Conservation (phyloP, 768 basidiomycete genomes). For the Ramaria rubella region DNA sequence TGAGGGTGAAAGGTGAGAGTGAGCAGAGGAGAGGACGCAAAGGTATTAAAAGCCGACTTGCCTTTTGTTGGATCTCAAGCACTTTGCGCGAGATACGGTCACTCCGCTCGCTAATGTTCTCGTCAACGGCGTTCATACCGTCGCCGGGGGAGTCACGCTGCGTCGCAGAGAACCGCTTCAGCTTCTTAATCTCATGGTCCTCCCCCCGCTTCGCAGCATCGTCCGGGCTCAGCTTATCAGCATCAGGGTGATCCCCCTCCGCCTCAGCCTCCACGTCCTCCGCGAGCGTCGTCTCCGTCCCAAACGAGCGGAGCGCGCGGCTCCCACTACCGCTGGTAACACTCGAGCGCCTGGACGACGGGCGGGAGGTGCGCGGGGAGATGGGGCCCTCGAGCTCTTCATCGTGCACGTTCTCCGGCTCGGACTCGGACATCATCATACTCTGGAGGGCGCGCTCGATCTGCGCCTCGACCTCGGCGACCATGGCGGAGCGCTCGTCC, state of each 20-base stretch:
- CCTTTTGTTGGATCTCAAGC: slow-evolving; percentile 86
- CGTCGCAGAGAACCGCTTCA: slow-evolving; percentile 76
- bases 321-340: slow-evolving; percentile 44
- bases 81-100: slow-evolving; percentile 88
- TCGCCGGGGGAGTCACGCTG: slow-evolving; percentile 60
- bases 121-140: slow-evolving; percentile 81
- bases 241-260: slow-evolving; percentile 26
- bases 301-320: slow-evolving; percentile 58
- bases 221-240: slow-evolving; percentile 23
- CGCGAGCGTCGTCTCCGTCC: slow-evolving; percentile 75
- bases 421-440: slow-evolving; percentile 59
- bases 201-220: slow-evolving; percentile 55
- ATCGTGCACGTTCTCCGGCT: slow-evolving; percentile 69
- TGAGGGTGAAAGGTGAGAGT: slow-evolving; percentile 23
- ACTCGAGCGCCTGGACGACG: slow-evolving; percentile 54
- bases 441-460: slow-evolving; percentile 88
- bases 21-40: slow-evolving; percentile 10
- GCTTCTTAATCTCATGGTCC: slow-evolving; percentile 46
- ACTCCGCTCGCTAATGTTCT: slow-evolving; percentile 76
- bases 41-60: no score
- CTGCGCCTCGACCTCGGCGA: slow-evolving; percentile 89
- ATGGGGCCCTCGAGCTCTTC: slow-evolving; percentile 61
- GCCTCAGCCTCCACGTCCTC: slow-evolving; percentile 35
- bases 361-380: slow-evolving; percentile 38
- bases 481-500: slow-evolving; percentile 79